Evolutionary conservation across 768 basidiomycete species (phyloP).

Genomic region (Lactarius indigo): DNA sequence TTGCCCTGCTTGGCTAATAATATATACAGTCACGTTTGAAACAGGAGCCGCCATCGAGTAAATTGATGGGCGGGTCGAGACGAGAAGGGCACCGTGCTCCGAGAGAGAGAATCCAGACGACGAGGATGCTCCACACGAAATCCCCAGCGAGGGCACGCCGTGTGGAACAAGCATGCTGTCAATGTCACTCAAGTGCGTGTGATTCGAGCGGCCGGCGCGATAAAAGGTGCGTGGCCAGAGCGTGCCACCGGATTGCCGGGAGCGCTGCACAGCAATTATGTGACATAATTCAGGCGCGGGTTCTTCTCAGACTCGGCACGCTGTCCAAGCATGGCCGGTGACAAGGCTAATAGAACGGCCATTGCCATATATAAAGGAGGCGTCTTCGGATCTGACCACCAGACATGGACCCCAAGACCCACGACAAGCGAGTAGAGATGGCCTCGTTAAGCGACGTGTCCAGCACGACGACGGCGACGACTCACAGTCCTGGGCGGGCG

Average conservation of each 20-base stretch:
- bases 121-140: not conserved
- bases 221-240: not conserved
- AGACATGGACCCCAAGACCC: slow-evolving; percentile 5
- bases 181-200: not conserved
- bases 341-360: not conserved
- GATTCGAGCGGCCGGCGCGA: not conserved
- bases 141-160: not conserved
- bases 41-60: not conserved
- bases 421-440: not conserved
- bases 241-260: not conserved
- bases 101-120: not conserved
- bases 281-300: not conserved
- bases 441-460: slow-evolving; percentile 14
- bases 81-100: not conserved
- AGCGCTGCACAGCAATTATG: slow-evolving; percentile 18
- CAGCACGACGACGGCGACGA: not conserved
- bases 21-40: not conserved
- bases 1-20: not conserved
- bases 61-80: not conserved
- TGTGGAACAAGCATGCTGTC: not conserved
- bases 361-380: slow-evolving; percentile 3
- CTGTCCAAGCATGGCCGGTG: slow-evolving; percentile 16
- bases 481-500: slow-evolving; percentile 15
- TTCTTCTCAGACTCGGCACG: slow-evolving; percentile 4
- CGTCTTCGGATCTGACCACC: not conserved